phyloP scores from a whole-genome alignment of 768 basidiomycete species.

The Boletus sp. region DNA sequence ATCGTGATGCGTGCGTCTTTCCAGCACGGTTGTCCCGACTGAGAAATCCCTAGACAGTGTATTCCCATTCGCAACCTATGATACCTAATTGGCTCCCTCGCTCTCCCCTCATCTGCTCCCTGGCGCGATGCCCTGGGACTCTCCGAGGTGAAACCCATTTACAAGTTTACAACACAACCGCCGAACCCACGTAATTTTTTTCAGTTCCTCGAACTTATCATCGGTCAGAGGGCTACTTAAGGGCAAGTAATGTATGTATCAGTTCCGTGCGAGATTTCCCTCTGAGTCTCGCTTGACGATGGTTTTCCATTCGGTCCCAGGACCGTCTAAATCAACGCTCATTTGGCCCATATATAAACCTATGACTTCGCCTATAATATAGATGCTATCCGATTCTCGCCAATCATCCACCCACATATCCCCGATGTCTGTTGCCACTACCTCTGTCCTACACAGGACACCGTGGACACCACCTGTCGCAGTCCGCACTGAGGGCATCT shows the following conservation, averaged over 20 bases:
- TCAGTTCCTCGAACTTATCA: not conserved
- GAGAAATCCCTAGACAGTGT: not conserved
- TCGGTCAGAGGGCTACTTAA: not conserved
- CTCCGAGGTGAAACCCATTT: not conserved
- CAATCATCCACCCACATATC: not conserved
- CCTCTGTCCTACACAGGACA: slow-evolving; percentile 62
- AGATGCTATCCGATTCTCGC: not conserved
- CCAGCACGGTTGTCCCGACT: not conserved
- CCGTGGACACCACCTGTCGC: slow-evolving; percentile 76
- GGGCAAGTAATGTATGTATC: not conserved
- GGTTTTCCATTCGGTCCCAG: not conserved
- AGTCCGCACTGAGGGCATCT: slow-evolving; percentile 61
- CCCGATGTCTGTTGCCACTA: slow-evolving; percentile 19
- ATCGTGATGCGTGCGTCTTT: not conserved
- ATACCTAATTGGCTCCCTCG: not conserved
- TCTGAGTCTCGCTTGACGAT: not conserved
- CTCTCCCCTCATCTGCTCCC: not conserved
- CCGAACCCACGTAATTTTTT: not conserved
- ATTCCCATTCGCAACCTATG: not conserved
- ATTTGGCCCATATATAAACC: not conserved
- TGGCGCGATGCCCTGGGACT: not conserved
- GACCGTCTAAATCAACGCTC: not conserved
- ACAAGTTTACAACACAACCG: not conserved
- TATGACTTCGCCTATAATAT: not conserved
- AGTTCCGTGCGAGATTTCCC: not conserved